Conservation (phyloP, 2,329 filamentous ascomycete genomes). For the Botrytis fabae region DNA sequence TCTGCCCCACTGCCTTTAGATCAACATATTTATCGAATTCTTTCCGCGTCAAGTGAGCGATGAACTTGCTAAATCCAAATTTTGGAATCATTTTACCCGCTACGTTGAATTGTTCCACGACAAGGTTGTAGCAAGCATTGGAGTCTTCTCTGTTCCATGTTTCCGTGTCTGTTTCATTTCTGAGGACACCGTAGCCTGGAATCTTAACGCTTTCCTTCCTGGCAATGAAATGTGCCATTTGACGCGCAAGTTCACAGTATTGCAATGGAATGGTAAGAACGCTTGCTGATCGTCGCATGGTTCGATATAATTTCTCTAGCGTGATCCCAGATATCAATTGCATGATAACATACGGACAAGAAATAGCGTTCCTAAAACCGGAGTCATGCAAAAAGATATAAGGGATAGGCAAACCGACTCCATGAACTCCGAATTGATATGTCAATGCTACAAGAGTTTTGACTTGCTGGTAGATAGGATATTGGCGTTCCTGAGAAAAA, state of each 20-base stretch:
- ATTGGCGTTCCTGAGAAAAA: not conserved
- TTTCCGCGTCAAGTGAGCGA: fast-evolving
- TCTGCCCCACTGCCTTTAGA: not conserved
- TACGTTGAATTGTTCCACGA: not conserved
- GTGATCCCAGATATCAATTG: not conserved
- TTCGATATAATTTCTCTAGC: not conserved
- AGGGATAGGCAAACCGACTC: not conserved
- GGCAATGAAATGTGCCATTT: not conserved
- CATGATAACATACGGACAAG: not conserved
- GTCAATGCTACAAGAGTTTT: not conserved
- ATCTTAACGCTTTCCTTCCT: not conserved
- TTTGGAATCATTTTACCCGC: not conserved
- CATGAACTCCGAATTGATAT: not conserved
- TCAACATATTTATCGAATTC: fast-evolving
- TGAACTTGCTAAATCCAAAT: fast-evolving
- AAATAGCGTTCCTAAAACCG: not conserved
- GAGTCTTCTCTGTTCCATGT: not conserved
- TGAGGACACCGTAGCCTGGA: not conserved
- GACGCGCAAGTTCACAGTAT: not conserved
- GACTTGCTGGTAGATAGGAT: not conserved
- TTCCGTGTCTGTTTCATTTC: not conserved
- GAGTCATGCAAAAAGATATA: not conserved
- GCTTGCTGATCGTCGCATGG: too few relatives aligned
- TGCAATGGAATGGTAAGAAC: not conserved
- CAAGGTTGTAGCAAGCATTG: not conserved